Evolutionary conservation across 106 monocot genomes (phyloP), one percentile per base, ranked within the genome.

Genomic region (Hemerocallis citrina): DNA sequence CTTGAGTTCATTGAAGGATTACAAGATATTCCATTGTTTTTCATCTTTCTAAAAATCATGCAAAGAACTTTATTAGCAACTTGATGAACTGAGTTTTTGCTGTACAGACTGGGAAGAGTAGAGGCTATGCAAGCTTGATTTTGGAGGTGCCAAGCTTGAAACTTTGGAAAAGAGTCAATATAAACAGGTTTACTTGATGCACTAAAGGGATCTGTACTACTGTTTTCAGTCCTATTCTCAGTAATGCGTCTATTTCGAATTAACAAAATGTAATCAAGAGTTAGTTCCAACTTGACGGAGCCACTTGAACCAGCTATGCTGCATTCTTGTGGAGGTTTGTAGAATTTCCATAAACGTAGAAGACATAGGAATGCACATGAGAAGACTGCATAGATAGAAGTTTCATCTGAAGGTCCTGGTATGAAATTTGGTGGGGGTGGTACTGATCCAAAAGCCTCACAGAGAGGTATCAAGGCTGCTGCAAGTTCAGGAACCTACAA

Each of bases 291-390:
- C 19, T 54, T 58, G 5, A 80, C 72, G 6, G 68, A 52, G 36
- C 79, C 85, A 63, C 79, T 72, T 36, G 85, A 52, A 11, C 75
- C 85, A n/a, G 77, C 79, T 45, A 83, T 55, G 39, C 60, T 54
- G 23, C 79, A 68, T 41, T 85, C 85, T 30, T 80, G 76, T 61
- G 93, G 85, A 15, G 79, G 89, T 41, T 75, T 77, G 67, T 80
- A 89, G 46, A 94, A 94, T 50, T 94, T 89, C 82, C 85, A 89
- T 38, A 94, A 57, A 8, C 85, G 82, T 51, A 94, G 75, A 51
- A 94, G 93, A 61, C 85, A 83, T 28, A 94, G 73, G 72, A 94
- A 94, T 33, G 89, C 89, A 62, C 79, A 83, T 27, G 93, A 94
- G 62, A 94, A 94, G 58, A 94, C 83, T 5, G 82, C 72, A 47